phyloP scores from a whole-genome alignment of 306 rosid genomes.

The Vachellia collinsii region DNA sequence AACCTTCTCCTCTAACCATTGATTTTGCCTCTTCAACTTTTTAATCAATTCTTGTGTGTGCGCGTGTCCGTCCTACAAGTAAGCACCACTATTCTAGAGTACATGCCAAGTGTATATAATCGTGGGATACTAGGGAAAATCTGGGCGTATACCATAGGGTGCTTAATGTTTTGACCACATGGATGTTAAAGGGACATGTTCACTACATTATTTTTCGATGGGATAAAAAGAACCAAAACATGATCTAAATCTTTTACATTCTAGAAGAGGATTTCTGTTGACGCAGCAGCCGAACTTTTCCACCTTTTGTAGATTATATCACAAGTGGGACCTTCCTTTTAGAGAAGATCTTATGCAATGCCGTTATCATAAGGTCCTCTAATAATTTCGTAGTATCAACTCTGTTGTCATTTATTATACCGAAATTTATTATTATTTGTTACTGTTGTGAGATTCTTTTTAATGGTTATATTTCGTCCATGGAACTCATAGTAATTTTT shows the following conservation, averaged over 20 bases:
- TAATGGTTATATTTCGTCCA: no score
- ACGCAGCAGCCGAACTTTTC: background rate
- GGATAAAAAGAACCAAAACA: slow-evolving; percentile 1
- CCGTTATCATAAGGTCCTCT: no score
- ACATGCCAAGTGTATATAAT: background rate
- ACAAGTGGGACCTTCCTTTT: background rate
- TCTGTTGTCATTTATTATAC: no score
- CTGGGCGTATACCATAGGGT: background rate
- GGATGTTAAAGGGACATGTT: background rate
- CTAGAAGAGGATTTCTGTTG: background rate
- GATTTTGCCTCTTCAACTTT: slow-evolving; percentile 32
- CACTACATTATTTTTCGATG: background rate
- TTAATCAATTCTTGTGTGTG: background rate
- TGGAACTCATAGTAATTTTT: no score
- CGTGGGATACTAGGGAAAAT: background rate
- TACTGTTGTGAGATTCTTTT: no score
- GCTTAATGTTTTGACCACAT: background rate
- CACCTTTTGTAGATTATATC: slow-evolving; percentile 13
- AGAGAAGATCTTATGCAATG: background rate
- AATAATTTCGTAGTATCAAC: no score
- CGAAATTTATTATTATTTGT: no score
- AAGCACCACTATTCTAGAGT: background rate
- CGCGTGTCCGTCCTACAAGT: background rate
- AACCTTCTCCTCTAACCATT: slow-evolving; percentile 19
- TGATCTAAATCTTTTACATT: background rate